Evolutionary conservation across 495 filamentous ascomycete genomes (phyloP), one percentile per base, ranked within the genome.

Genomic region (Thermochaetoides thermophila): DNA sequence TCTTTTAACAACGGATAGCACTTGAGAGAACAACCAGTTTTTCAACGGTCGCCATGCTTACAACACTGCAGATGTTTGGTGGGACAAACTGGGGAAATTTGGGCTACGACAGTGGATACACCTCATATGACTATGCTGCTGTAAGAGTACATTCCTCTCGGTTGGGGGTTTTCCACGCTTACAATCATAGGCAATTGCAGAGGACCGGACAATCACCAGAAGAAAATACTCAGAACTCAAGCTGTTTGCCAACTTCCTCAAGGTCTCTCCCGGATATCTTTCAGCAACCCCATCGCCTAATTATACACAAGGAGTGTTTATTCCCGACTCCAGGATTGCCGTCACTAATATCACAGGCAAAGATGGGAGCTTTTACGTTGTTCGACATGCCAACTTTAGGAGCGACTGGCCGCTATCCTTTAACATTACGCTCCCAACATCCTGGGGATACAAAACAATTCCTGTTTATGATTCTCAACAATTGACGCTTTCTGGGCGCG

Each of bases 51-150:
- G n/a, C n/a, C n/a, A 24, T 15, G 20, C 12, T 48, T 10, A 39
- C 25, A 13, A 1, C 17, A 6, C 13, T 37, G 8, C 37, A 75
- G 72, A 71, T 59, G 1, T 78, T 62, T 27, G 79, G 80, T 21
- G 79, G 77, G n/a, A 81, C 79, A 2, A 89, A 87, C 51, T 87
- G 81, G 82, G 82, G 81, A 9, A 85, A 86, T 43, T 50, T 86
- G 18, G 80, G 80, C 1, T 66, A 79, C 41, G 67, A 77, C 3
- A 73, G 71, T 11, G 76, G 75, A 10, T 84, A 83, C 45, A 81
- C 80, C 2, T 76, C 69, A 2, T 84, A 84, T 43, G 75, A 84
- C 42, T 84, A 81, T 42, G 74, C 68, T 23, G 69, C 76, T 20
- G 49, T 52, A 30, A 9, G 40, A 13, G n/a, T n/a, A n/a, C n/a